Evolutionary conservation across 78 protist species (phyloP).

Genomic region (Mastigamoeba balamuthi): DNA sequence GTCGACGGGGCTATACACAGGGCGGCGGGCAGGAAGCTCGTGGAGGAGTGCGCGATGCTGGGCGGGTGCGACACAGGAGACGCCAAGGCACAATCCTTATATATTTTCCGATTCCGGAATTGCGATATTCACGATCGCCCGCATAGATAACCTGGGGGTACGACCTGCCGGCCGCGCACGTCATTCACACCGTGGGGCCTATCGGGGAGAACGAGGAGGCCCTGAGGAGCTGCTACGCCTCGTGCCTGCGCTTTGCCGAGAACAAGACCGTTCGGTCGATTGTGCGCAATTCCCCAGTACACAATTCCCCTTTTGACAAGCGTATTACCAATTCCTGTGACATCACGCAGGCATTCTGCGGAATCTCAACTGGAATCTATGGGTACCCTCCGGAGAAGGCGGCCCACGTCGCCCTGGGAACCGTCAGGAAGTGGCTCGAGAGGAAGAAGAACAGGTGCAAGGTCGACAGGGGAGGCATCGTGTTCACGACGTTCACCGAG

Average conservation of each 20-base stretch:
- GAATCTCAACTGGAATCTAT: no score
- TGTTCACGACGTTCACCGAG: no score
- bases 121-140: background rate
- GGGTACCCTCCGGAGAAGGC: no score
- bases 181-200: constrained; percentile 38
- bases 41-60: constrained; percentile 1
- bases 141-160: background rate
- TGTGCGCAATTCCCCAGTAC: background rate
- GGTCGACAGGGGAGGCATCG: no score
- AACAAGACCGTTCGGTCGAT: background rate
- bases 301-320: background rate
- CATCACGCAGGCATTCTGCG: no score
- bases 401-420: no score
- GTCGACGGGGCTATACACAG: constrained; percentile 27
- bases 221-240: background rate
- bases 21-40: constrained; percentile 3
- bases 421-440: no score
- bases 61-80: constrained; percentile 21
- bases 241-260: no score
- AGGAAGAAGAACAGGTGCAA: no score
- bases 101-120: background rate
- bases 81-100: background rate
- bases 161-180: constrained; percentile 2
- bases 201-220: background rate
- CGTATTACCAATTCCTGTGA: no score